phyloP scores from a whole-genome alignment of 352 stramenopile genomes.

The Thalassiosira livingstoniorum region DNA sequence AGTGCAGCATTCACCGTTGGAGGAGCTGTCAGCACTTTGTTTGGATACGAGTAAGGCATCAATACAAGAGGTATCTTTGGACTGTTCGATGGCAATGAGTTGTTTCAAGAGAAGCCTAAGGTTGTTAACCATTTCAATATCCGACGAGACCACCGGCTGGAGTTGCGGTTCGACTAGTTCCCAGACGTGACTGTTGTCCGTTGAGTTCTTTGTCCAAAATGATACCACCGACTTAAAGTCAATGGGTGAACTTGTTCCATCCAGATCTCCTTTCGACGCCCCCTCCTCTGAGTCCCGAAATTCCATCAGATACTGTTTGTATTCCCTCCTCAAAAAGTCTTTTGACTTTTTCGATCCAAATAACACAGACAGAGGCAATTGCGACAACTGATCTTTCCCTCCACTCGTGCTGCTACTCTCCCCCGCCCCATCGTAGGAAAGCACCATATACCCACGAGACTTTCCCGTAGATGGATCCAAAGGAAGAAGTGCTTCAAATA shows the following conservation, averaged over 20 bases:
- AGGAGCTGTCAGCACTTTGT: background rate
- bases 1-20: conserved; percentile 33
- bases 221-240: conserved; percentile 46
- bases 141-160: conserved; percentile 42
- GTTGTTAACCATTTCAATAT: conserved; percentile 52
- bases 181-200: conserved; percentile 59
- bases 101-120: conserved; percentile 52
- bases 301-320: conserved; percentile 57
- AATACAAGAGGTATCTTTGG: background rate
- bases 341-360: conserved; percentile 72
- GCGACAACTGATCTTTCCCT: background rate
- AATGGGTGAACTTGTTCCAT: background rate
- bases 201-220: conserved; percentile 69
- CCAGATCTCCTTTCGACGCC: conserved; percentile 21
- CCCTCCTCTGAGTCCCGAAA: too few relatives aligned
- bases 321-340: conserved; percentile 59
- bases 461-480: conserved; percentile 70
- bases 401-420: background rate
- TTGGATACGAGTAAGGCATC: background rate
- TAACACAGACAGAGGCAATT: conserved; percentile 69
- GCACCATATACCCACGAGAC: conserved; percentile 72
- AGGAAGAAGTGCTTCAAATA: conserved; percentile 77
- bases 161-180: conserved; percentile 72
- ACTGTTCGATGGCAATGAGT: conserved; percentile 29
- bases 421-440: conserved; percentile 59